These are phyloP conservation scores for Zygnema circumcarinatum DNA, from an alignment of 139 green algal species.

Conservation along the genomic window DNA sequence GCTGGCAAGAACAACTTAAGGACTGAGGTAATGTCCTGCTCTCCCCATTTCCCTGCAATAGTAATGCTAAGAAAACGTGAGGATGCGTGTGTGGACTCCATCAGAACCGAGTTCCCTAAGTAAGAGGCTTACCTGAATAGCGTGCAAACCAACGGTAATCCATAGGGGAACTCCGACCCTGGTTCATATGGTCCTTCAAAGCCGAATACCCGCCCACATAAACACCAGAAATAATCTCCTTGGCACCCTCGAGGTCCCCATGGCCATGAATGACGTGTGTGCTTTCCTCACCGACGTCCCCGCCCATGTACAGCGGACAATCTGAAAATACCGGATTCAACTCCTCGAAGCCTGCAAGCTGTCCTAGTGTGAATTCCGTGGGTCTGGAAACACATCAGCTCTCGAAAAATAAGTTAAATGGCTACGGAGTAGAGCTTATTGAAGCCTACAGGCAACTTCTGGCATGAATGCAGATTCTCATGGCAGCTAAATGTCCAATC, in stretches of 20 bases:
- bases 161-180: constrained; percentile 43
- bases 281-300: constrained; percentile 75
- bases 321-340: constrained; percentile 68
- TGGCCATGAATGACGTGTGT: constrained; percentile 75
- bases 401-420: neutral
- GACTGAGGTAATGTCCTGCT: too few species aligned
- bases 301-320: constrained; percentile 76
- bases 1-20: too few species aligned
- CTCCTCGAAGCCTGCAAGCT: constrained; percentile 48
- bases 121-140: constrained; percentile 63
- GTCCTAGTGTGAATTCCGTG: constrained; percentile 62
- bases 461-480: too few species aligned
- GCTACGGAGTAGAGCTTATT: neutral
- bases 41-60: constrained; percentile 10
- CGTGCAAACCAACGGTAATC: constrained; percentile 73
- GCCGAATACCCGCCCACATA: constrained; percentile 69
- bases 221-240: constrained; percentile 67
- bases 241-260: constrained; percentile 61
- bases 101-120: too few species aligned
- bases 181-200: constrained; percentile 37
- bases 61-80: constrained; percentile 5
- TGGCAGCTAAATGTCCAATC: too few species aligned
- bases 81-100: neutral
- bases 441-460: neutral
- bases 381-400: constrained; percentile 55